Evolutionary conservation across 768 basidiomycete genomes (phyloP), one percentile per base, ranked within the genome.

Genomic region (Russula earlei): DNA sequence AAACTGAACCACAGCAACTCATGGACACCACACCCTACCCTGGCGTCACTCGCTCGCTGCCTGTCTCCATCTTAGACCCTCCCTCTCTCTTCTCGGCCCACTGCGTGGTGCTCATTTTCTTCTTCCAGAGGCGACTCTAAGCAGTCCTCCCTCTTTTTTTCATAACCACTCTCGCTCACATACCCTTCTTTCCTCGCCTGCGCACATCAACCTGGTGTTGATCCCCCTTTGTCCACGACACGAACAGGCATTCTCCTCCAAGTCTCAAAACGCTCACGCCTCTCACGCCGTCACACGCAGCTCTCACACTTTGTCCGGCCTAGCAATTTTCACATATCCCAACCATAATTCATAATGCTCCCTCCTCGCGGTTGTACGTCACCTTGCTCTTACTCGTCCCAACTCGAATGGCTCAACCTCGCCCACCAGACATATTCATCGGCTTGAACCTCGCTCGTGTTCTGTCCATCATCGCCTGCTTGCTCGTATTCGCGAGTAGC

Each of bases 291-390:
- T 22, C 49, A 27, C 51, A 52, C 45, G 25, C 25, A 19, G 29
- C 38, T 29, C 40, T 49, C 47, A 49, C 51, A 36, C 10, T n/a
- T 37, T 22, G 12, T 38, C 47, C 43, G 49, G 50, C 34, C 47
- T 49, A 54, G 50, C 27, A 53, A 49, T 41, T 11, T 11, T 48
- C 52, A 45, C 46, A 49, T 36, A 1, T 12, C 20, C n/a, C n/a
- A n/a, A n/a, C n/a, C n/a, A n/a, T n/a, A 37, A n/a, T n/a, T 19
- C 22, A 17, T 48, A 25, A 62, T 62, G 61, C 34, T 62, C 43
- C 58, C 61, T 37, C 61, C 61, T 53, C 58, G 55, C 43, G 61
- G 50, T n/a, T 62, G 61, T 62, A 41, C 34, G 62, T 62, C 49
- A 22, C 37, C 9, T 1, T 11, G 9, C 36, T 31, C 14, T 47